Evolutionary conservation across 2,329 filamentous ascomycete species (phyloP).

Genomic region (Xylariaceae sp.): DNA sequence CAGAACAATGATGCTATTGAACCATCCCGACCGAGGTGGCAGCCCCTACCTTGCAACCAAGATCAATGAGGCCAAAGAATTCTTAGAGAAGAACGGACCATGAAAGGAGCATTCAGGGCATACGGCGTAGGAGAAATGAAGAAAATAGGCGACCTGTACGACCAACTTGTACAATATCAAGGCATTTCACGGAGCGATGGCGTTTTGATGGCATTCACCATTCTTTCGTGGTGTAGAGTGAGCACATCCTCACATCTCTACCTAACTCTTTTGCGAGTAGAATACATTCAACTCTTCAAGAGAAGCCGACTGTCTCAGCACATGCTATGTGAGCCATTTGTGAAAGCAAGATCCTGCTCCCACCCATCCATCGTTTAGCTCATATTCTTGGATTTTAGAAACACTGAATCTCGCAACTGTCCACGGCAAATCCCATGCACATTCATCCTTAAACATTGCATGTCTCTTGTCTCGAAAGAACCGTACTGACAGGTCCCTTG

Average conservation of each 20-base stretch:
- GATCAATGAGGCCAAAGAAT: constrained; percentile 97
- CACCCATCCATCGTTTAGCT: background rate
- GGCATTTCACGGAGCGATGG: constrained; percentile 27
- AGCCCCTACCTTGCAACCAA: constrained; percentile 96
- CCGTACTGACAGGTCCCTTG: no score
- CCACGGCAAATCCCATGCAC: no score
- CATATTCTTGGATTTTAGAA: no score
- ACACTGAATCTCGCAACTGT: no score
- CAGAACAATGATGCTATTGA: constrained; percentile 90
- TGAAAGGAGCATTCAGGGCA: no score
- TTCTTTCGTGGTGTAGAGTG: constrained; percentile 10
- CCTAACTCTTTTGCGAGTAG: constrained; percentile 9
- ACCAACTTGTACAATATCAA: constrained; percentile 21
- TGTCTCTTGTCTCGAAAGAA: no score
- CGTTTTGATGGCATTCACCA: constrained; percentile 23
- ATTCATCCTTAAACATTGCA: no score
- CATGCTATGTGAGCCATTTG: background rate
- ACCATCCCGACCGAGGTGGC: constrained; percentile 95
- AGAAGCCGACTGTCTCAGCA: background rate
- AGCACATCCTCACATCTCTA: constrained; percentile 14
- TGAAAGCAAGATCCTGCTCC: background rate
- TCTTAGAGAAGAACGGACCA: constrained; percentile 77
- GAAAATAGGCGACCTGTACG: constrained; percentile 3
- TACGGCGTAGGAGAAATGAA: background rate
- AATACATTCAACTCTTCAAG: constrained; percentile 16